Conservation (phyloP, 148 eudicot genomes). For the Vaccinium darrowii region DNA sequence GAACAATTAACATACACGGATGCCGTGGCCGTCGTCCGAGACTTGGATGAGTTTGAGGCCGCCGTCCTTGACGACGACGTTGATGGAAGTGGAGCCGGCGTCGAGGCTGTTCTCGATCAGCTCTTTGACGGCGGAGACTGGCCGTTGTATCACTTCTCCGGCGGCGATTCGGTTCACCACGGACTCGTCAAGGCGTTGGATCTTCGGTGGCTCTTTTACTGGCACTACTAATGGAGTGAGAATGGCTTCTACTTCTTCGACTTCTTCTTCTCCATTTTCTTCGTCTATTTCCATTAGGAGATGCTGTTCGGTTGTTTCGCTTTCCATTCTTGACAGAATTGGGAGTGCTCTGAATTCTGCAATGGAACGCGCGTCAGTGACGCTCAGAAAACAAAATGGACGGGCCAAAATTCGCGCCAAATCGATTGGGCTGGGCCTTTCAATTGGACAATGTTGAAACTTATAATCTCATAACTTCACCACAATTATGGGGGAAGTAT, state of each 20-base stretch:
- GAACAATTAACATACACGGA: slow-evolving; percentile 37
- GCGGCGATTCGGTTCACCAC: slow-evolving; percentile 95
- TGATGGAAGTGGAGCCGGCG: slow-evolving; percentile 62
- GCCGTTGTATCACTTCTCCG: slow-evolving; percentile 95
- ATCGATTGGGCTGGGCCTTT: neutral
- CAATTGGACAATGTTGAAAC: too few relatives aligned
- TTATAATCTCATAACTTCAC: too few relatives aligned
- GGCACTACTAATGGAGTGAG: neutral
- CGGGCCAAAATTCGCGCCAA: neutral
- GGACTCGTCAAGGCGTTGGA: slow-evolving; percentile 69
- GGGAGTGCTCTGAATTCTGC: neutral
- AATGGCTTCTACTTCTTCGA: neutral
- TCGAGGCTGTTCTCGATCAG: slow-evolving; percentile 91
- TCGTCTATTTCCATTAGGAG: slow-evolving; percentile 9
- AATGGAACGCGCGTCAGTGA: neutral
- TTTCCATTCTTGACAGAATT: neutral
- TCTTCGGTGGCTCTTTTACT: slow-evolving; percentile 56
- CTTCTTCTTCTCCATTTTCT: slow-evolving; percentile 19
- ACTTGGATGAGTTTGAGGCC: slow-evolving; percentile 95
- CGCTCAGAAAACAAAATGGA: neutral
- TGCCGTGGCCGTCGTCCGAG: slow-evolving; percentile 88
- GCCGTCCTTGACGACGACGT: slow-evolving; percentile 73
- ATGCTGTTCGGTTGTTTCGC: neutral
- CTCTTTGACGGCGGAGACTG: slow-evolving; percentile 88
- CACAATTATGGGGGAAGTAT: too few relatives aligned